phyloP scores from a whole-genome alignment of 257 asterid species.

The Capsicum baccatum region DNA sequence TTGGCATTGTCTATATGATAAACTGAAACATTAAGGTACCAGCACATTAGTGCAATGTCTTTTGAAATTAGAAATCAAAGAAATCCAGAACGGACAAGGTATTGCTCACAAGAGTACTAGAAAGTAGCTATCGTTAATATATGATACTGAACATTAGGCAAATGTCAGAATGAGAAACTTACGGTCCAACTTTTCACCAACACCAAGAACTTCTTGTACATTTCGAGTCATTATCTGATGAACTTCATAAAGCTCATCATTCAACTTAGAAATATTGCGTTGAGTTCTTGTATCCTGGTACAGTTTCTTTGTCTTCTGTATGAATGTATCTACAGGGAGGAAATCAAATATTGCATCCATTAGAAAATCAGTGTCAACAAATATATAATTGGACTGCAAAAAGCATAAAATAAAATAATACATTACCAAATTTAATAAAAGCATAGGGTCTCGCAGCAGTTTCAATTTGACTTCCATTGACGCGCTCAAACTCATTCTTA shows the following conservation, averaged over 20 bases:
- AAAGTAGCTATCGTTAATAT: constrained; percentile 10
- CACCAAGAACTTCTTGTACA: constrained; percentile 98
- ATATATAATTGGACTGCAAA: background rate
- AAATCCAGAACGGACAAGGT: background rate
- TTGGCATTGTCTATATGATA: background rate
- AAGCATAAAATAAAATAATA: constrained; percentile 27
- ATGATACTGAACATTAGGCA: background rate
- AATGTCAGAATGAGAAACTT: constrained; percentile 45
- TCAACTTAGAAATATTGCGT: constrained; percentile 83
- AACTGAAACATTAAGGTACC: background rate
- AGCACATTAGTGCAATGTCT: background rate
- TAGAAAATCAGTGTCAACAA: constrained; percentile 1
- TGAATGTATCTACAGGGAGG: constrained; percentile 71
- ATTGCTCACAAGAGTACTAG: constrained; percentile 1
- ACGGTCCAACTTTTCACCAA: constrained; percentile 99
- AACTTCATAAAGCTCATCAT: constrained; percentile 97
- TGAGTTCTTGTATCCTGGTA: constrained; percentile 98
- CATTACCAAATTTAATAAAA: constrained; percentile 88
- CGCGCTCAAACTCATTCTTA: constrained; percentile 89
- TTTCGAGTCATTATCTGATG: constrained; percentile 99
- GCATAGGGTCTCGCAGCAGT: constrained; percentile 99
- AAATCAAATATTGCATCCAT: constrained; percentile 29
- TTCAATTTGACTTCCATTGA: constrained; percentile 85
- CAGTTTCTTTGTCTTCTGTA: constrained; percentile 87
- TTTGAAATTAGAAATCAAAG: background rate